Conservation (phyloP, 257 asterid species). For the Cordia subcordata region DNA sequence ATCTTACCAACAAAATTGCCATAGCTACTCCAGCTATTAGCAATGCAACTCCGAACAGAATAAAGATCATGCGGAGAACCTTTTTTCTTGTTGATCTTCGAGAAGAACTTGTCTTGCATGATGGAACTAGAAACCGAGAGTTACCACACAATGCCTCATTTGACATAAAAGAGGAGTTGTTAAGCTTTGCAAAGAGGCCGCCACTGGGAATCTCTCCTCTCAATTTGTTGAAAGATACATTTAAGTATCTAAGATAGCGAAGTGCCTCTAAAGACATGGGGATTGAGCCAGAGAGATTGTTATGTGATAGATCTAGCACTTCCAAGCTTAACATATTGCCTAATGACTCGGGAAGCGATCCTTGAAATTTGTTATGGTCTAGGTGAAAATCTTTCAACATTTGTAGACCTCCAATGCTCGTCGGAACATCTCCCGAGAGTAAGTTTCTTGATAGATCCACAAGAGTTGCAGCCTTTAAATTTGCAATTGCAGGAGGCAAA, state of each 20-base stretch:
- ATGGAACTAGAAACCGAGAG: background rate
- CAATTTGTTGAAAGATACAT: constrained; percentile 10
- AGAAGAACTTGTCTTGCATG: background rate
- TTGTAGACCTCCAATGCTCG: background rate
- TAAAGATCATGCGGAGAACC: background rate
- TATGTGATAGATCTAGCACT: constrained; percentile 2
- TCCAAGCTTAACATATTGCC: constrained; percentile 1
- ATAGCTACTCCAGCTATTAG: background rate
- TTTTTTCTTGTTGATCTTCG: background rate
- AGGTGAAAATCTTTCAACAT: background rate
- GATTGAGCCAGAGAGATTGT: constrained; percentile 4
- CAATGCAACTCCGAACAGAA: background rate
- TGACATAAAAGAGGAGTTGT: background rate
- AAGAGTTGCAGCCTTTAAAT: background rate
- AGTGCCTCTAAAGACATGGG: constrained; percentile 13
- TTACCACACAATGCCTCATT: constrained; percentile 20
- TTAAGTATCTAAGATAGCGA: background rate
- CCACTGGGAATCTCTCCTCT: constrained; percentile 9
- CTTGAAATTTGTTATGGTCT: constrained; percentile 1
- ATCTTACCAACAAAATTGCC: background rate
- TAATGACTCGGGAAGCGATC: constrained; percentile 3
- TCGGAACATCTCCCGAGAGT: constrained; percentile 4
- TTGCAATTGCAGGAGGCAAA: constrained; percentile 1
- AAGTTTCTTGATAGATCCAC: constrained; percentile 6
- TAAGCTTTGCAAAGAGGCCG: background rate